phyloP scores from a whole-genome alignment of 2,329 filamentous ascomycete species.

The Diatrype stigma region DNA sequence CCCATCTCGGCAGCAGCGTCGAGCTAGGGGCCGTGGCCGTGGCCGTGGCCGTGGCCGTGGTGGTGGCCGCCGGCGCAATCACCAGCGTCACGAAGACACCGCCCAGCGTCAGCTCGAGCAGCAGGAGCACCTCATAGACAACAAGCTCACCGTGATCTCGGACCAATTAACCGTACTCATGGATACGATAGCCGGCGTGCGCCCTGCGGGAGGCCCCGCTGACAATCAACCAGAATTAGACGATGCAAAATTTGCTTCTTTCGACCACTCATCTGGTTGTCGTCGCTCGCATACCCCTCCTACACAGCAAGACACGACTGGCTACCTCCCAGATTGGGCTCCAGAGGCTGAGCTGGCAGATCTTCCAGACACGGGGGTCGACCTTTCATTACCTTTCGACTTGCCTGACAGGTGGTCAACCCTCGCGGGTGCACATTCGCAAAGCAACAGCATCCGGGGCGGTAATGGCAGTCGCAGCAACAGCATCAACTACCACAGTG shows the following conservation, averaged over 20 bases:
- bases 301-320: too few species aligned
- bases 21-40: neutral
- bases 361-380: too few species aligned
- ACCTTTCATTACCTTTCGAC: too few species aligned
- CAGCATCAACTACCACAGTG: too few species aligned
- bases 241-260: neutral
- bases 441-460: too few species aligned
- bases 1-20: neutral
- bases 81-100: neutral
- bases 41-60: neutral
- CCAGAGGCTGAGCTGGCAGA: too few species aligned
- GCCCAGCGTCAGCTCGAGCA: neutral
- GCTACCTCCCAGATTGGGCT: too few species aligned
- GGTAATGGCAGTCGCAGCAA: too few species aligned
- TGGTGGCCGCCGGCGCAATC: neutral
- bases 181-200: neutral
- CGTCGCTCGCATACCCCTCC: too few species aligned
- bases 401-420: too few species aligned
- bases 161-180: neutral
- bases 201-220: neutral
- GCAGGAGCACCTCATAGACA: neutral
- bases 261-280: too few species aligned
- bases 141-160: neutral
- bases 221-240: neutral
- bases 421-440: too few species aligned